Evolutionary conservation across 768 basidiomycete genomes (phyloP), one percentile per base, ranked within the genome.

Genomic region (Albatrellus ellisii): DNA sequence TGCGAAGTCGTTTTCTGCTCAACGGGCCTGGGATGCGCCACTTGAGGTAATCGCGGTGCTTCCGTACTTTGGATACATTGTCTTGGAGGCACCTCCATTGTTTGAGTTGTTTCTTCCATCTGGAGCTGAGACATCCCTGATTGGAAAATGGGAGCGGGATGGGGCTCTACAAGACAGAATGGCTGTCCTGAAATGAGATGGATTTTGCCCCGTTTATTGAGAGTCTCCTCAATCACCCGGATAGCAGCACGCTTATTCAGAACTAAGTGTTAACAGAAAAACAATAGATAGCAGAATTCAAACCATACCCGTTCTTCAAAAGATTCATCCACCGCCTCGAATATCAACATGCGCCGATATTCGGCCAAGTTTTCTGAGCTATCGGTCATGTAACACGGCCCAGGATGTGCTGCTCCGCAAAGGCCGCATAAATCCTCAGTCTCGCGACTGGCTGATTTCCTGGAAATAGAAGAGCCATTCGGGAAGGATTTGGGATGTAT

Each of bases 271-370:
- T 18, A 14, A 7, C 12, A 41, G 27, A 11, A 24, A 20, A 11
- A 38, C 8, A 26, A 26, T 17, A 28, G 43, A 39, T 12, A 17
- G 15, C 35, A 12, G 33, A 44, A 9, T 12, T 14, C 15, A 43
- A 2, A 20, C 61, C 63, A 50, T 58, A 83, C 84, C 51, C 82
- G 64, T 27, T 69, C 65, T 54, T 79, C 75, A 52, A 71, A 67
- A 33, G 80, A 64, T 49, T 88, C 85, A 49, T 77, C 75, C 12
- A 71, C 68, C n/a, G 69, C 64, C 46, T 80, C 67, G 22, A 70
- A 57, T 46, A 86, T 58, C 27, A 87, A 58, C 62, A 84, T 76
- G 35, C 69, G 65, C 33, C 84, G 72, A 52, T 75, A 86, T 50
- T 82, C 75, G 10, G 73, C 70, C 17, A 88, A 64, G 54, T 84